These are phyloP conservation scores for Priceomyces carsonii DNA, from an alignment of 805 yeast species.

Conservation along the genomic window DNA sequence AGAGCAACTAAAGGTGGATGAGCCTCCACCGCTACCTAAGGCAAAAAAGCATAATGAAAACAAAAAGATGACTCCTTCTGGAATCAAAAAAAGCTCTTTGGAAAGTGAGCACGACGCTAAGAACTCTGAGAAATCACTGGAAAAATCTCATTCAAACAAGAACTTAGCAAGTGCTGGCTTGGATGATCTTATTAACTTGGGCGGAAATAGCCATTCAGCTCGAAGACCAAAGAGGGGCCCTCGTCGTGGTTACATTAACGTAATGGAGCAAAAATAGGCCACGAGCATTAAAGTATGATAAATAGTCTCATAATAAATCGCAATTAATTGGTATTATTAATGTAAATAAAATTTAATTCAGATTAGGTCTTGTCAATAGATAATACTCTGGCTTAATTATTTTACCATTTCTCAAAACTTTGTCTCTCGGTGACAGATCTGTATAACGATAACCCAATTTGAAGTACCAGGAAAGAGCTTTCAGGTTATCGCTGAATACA, in stretches of 20 bases:
- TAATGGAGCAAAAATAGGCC: constrained; percentile 19
- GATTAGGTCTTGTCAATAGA: constrained; percentile 14
- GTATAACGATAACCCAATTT: constrained; percentile 39
- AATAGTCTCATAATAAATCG: neutral
- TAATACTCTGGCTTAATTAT: constrained; percentile 46
- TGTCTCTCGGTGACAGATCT: constrained; percentile 47
- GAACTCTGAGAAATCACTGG: constrained; percentile 9
- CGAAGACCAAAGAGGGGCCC: constrained; percentile 30
- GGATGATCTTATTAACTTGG: constrained; percentile 39
- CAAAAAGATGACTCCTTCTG: constrained; percentile 1
- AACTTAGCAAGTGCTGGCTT: constrained; percentile 42
- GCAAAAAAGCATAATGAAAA: constrained; percentile 21
- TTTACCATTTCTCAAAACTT: constrained; percentile 38
- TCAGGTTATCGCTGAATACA: constrained; percentile 48
- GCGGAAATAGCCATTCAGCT: constrained; percentile 20
- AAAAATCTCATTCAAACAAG: constrained; percentile 4
- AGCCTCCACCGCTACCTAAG: constrained; percentile 70
- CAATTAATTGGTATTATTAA: neutral
- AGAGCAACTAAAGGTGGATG: constrained; percentile 54
- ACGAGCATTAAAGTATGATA: no score
- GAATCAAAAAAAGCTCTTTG: constrained; percentile 6
- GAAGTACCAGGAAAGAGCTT: constrained; percentile 46
- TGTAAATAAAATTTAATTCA: neutral
- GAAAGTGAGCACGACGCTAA: constrained; percentile 9
- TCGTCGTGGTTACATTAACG: constrained; percentile 37